These are phyloP conservation scores for Elasticomyces elasticus DNA, from an alignment of 495 filamentous ascomycete genomes.

Conservation along the genomic window DNA sequence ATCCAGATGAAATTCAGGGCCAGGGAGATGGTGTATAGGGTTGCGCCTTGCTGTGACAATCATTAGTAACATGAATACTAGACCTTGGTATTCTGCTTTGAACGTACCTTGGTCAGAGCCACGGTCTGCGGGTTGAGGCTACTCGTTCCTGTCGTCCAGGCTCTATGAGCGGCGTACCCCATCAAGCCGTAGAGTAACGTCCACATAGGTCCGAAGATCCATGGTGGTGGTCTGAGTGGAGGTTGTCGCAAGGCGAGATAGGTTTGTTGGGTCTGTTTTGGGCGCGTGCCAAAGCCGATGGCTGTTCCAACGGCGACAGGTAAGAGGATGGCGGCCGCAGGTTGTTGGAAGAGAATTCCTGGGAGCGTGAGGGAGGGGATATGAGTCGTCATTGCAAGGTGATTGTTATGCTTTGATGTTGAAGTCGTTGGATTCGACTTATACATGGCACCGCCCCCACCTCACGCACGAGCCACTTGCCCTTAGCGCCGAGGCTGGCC, in stretches of 20 bases:
- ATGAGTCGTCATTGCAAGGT: slow-evolving; percentile 55
- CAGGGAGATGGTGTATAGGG: slow-evolving; percentile 76
- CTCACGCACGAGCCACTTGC: too few relatives aligned
- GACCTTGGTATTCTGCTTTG: slow-evolving; percentile 8
- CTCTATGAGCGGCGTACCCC: slow-evolving; percentile 78
- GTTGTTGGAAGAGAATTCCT: slow-evolving; percentile 48
- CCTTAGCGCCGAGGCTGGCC: too few relatives aligned
- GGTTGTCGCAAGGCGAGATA: slow-evolving; percentile 68
- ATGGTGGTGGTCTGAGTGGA: slow-evolving; percentile 65
- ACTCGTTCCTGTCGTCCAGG: slow-evolving; percentile 47
- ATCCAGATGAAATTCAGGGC: slow-evolving; percentile 81
- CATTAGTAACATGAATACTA: slow-evolving; percentile 1
- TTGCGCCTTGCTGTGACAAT: slow-evolving; percentile 46
- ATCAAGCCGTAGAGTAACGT: slow-evolving; percentile 76
- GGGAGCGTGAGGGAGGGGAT: slow-evolving; percentile 51
- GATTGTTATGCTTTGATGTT: background rate
- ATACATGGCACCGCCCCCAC: too few relatives aligned
- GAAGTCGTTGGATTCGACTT: background rate
- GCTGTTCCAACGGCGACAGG: slow-evolving; percentile 54
- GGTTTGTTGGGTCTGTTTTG: slow-evolving; percentile 47
- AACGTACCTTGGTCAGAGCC: slow-evolving; percentile 34
- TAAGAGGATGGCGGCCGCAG: slow-evolving; percentile 58
- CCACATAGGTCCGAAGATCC: slow-evolving; percentile 78
- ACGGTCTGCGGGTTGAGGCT: slow-evolving; percentile 36
- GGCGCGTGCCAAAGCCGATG: slow-evolving; percentile 29